phyloP scores from a whole-genome alignment of 169 alveolate genomes.

The Theileria luwenshuni region DNA sequence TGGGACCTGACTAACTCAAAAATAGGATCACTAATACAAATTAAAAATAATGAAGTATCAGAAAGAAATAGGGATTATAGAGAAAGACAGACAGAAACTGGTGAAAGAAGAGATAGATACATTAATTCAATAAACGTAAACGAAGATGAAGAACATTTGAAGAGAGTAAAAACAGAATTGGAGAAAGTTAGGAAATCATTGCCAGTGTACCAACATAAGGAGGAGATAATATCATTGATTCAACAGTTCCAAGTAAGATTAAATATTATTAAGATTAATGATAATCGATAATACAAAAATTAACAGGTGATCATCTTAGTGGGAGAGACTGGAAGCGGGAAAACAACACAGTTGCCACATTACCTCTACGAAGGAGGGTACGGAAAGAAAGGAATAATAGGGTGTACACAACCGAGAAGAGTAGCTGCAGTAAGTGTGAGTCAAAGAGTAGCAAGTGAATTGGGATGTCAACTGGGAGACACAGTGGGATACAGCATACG shows the following conservation, averaged over 20 bases:
- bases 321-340: constrained; percentile 99
- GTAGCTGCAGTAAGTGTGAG: constrained; percentile 99
- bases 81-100: constrained; percentile 28
- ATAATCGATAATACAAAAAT: background rate
- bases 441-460: constrained; percentile 99
- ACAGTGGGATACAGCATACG: constrained; percentile 98
- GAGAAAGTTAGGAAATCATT: constrained; percentile 60
- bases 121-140: constrained; percentile 29
- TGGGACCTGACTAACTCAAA: constrained; percentile 93
- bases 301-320: constrained; percentile 91
- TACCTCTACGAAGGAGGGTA: constrained; percentile 95
- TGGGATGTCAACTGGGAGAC: constrained; percentile 93
- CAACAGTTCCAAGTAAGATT: constrained; percentile 51
- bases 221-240: constrained; percentile 74
- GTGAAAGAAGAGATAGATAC: constrained; percentile 40
- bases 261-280: background rate
- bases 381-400: constrained; percentile 91
- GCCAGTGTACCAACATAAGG: constrained; percentile 73
- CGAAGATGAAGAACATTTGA: constrained; percentile 65
- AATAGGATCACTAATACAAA: constrained; percentile 82
- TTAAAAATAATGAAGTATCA: constrained; percentile 55
- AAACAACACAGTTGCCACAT: constrained; percentile 96
- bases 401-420: constrained; percentile 99
- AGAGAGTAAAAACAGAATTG: constrained; percentile 42
- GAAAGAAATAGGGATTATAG: constrained; percentile 16